These are phyloP conservation scores for Pyronema omphalodes DNA, from an alignment of 495 filamentous ascomycete genomes.

Conservation along the genomic window DNA sequence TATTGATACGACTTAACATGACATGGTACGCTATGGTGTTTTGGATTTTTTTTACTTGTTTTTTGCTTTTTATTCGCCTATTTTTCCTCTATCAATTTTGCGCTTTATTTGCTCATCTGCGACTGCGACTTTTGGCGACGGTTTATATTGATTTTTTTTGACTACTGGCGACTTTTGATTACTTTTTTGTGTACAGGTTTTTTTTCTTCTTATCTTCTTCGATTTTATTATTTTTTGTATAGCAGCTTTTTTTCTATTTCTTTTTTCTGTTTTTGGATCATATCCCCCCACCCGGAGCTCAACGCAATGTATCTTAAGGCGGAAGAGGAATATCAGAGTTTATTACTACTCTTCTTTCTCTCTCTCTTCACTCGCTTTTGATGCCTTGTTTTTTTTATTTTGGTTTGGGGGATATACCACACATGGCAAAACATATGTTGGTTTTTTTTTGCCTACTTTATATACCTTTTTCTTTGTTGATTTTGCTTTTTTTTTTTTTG, in stretches of 20 bases:
- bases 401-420: no score
- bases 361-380: no score
- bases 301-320: no score
- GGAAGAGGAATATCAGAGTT: no score
- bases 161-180: background rate
- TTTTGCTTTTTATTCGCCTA: constrained; percentile 16
- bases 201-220: constrained; percentile 13
- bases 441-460: no score
- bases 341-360: no score
- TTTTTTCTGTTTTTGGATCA: constrained; percentile 10
- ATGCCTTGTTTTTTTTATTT: no score
- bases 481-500: no score
- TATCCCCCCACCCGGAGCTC: background rate
- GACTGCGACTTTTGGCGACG: constrained; percentile 2
- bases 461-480: no score
- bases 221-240: constrained; percentile 4
- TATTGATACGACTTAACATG: background rate
- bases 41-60: constrained; percentile 13
- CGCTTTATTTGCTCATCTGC: no score
- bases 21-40: background rate
- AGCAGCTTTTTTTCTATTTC: constrained; percentile 10
- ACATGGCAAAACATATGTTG: no score
- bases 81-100: constrained; percentile 9
- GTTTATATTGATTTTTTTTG: constrained; percentile 12
- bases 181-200: constrained; percentile 7